These are phyloP conservation scores for Pelargonium fulgidum DNA, from an alignment of 441 rosid species.

Conservation along the genomic window DNA sequence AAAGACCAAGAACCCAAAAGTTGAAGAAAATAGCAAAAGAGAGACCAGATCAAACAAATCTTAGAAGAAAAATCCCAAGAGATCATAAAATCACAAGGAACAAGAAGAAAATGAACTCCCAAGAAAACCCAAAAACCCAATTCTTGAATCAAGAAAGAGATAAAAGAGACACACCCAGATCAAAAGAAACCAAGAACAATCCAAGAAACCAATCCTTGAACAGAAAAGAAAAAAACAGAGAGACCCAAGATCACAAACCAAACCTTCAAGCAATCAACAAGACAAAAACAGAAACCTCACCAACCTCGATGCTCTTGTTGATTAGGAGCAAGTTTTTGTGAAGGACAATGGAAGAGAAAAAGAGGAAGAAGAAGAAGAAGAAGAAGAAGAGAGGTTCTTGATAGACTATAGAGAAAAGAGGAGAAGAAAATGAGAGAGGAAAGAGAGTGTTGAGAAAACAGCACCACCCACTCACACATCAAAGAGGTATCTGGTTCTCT, in stretches of 20 bases:
- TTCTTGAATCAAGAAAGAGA: neutral
- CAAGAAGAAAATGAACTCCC: neutral
- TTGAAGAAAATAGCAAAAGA: conserved; percentile 1
- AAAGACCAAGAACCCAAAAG: neutral
- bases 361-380: conserved; percentile 5
- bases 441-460: conserved; percentile 24
- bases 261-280: neutral
- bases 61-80: neutral
- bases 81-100: neutral
- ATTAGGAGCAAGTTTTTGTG: conserved; percentile 4
- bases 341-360: conserved; percentile 16
- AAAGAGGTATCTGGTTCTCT: conserved; percentile 68
- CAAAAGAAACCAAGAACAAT: conserved; percentile 7
- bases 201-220: conserved; percentile 15
- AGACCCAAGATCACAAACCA: neutral
- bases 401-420: conserved; percentile 14
- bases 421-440: conserved; percentile 10
- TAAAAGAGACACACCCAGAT: neutral
- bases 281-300: neutral
- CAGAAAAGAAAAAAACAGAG: neutral
- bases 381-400: neutral
- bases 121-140: neutral
- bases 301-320: neutral
- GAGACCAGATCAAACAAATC: neutral
- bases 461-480: conserved; percentile 80